Percentiles rank a stretch among this genome's conserved stretches.
Conservation (phyloP, 139 green algal species). For the Chlamydomonas eustigma region DNA sequence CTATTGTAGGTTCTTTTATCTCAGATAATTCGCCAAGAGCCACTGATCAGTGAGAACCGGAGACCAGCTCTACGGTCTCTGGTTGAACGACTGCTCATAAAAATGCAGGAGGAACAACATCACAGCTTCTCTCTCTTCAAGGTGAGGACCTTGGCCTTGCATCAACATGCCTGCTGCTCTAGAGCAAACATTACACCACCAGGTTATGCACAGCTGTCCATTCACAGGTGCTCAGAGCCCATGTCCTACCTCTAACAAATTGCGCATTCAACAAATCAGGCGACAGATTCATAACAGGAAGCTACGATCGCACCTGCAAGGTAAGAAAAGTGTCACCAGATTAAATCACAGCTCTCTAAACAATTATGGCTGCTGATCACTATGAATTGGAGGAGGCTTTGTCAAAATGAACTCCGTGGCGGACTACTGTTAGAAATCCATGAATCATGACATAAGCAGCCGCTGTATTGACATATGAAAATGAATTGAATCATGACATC, state of each 20-base stretch:
- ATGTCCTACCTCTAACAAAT: conserved; percentile 76
- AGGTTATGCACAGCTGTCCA: conserved; percentile 50
- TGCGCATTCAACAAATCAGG: conserved; percentile 80
- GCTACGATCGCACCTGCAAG: conserved; percentile 76
- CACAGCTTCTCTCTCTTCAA: conserved; percentile 62
- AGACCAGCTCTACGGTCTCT: conserved; percentile 47
- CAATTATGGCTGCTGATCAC: no score
- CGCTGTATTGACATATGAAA: no score
- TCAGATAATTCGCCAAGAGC: conserved; percentile 58
- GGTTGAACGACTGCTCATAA: conserved; percentile 51
- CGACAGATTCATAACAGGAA: conserved; percentile 72
- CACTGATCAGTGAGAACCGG: conserved; percentile 52
- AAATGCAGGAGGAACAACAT: conserved; percentile 48
- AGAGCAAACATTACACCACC: conserved; percentile 49
- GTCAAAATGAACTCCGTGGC: no score
- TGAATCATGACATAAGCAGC: no score
- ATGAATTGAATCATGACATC: no score
- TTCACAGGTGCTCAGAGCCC: conserved; percentile 59
- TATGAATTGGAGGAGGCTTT: no score
- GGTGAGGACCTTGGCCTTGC: conserved; percentile 18
- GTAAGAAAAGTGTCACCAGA: no score
- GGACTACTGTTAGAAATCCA: no score
- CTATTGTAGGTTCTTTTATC: conserved; percentile 49
- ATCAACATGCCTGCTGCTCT: conserved; percentile 33
- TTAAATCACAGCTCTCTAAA: no score